Evolutionary conservation across 2,329 filamentous ascomycete species (phyloP).

Genomic region (Nigrospora oryzae): DNA sequence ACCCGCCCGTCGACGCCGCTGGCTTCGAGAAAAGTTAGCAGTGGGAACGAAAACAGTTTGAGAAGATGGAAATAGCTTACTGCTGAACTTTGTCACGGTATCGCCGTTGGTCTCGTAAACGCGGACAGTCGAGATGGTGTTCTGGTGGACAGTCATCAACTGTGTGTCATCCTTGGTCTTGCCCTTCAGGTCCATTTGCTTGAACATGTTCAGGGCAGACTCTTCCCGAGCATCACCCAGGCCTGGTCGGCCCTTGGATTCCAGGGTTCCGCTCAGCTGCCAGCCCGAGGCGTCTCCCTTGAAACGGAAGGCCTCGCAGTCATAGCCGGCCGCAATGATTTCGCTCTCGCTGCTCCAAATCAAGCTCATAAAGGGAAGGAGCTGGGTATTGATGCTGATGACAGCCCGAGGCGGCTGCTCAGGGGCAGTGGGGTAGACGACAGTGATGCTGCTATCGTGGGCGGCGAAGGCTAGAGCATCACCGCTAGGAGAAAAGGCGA

Average conservation of each 20-base stretch:
- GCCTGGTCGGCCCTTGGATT: slow-evolving; percentile 59
- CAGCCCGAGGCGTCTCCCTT: slow-evolving; percentile 71
- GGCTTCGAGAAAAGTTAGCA: slow-evolving; percentile 38
- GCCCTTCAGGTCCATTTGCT: slow-evolving; percentile 96
- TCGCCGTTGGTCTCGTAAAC: slow-evolving; percentile 61
- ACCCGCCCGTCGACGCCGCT: slow-evolving; percentile 77
- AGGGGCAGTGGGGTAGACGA: slow-evolving; percentile 87
- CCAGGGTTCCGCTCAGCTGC: slow-evolving; percentile 74
- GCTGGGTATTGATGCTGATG: slow-evolving; percentile 79
- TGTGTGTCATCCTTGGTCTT: slow-evolving; percentile 88
- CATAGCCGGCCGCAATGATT: slow-evolving; percentile 91
- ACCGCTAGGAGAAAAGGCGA: slow-evolving; percentile 86
- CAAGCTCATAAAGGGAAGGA: slow-evolving; percentile 85
- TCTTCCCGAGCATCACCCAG: slow-evolving; percentile 66
- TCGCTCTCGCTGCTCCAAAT: slow-evolving; percentile 89
- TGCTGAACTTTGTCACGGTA: slow-evolving; percentile 72
- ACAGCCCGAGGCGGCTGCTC: slow-evolving; percentile 89
- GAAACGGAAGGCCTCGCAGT: slow-evolving; percentile 84
- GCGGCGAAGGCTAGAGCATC: slow-evolving; percentile 89
- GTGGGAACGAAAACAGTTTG: slow-evolving; percentile 8
- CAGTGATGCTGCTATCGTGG: slow-evolving; percentile 93
- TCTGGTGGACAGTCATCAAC: slow-evolving; percentile 92
- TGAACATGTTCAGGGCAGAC: slow-evolving; percentile 95
- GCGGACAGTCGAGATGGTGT: slow-evolving; percentile 82
- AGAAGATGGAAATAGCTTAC: slow-evolving; percentile 43